Conservation (phyloP, 192 early-diverging fungal genomes). For the Coemansia sp. region DNA sequence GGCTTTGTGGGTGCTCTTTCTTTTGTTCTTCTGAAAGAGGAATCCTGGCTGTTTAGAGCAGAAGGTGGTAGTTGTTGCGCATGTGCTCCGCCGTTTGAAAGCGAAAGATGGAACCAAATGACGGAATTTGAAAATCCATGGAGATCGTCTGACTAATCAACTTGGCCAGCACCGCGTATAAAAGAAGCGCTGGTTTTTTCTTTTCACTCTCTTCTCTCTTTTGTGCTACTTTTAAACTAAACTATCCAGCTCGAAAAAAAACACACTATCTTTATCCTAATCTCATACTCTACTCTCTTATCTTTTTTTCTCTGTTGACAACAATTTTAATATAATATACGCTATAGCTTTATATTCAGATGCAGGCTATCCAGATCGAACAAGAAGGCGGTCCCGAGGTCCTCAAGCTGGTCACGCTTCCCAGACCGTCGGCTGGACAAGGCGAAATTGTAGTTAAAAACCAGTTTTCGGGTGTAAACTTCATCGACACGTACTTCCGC, state of each 20-base stretch:
- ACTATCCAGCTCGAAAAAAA: too few species aligned
- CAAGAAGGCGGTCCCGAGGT: constrained; percentile 61
- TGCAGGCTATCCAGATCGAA: constrained; percentile 58
- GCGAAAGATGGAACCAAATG: not conserved
- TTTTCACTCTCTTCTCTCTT: not conserved
- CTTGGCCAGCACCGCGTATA: not conserved
- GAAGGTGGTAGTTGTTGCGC: too few species aligned
- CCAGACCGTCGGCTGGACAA: constrained; percentile 53
- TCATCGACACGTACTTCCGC: constrained; percentile 89
- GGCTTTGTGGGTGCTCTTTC: constrained; percentile 14
- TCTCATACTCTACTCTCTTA: too few species aligned
- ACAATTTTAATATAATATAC: not conserved
- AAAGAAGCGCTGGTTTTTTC: not conserved
- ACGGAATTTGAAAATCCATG: not conserved
- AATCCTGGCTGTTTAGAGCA: too few species aligned
- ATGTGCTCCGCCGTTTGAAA: too few species aligned
- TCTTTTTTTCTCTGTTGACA: not conserved
- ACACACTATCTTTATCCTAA: too few species aligned
- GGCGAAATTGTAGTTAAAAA: constrained; percentile 75
- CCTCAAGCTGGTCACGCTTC: constrained; percentile 53
- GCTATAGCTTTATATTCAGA: constrained; percentile 1
- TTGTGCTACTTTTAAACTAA: too few species aligned
- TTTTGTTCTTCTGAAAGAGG: constrained; percentile 18
- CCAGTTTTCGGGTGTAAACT: constrained; percentile 79
- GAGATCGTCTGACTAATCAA: constrained; percentile 1